Percentiles rank a stretch among this genome's conserved stretches.
Conservation (phyloP, 2,329 filamentous ascomycete genomes). For the Ascocoryne sarcoides region DNA sequence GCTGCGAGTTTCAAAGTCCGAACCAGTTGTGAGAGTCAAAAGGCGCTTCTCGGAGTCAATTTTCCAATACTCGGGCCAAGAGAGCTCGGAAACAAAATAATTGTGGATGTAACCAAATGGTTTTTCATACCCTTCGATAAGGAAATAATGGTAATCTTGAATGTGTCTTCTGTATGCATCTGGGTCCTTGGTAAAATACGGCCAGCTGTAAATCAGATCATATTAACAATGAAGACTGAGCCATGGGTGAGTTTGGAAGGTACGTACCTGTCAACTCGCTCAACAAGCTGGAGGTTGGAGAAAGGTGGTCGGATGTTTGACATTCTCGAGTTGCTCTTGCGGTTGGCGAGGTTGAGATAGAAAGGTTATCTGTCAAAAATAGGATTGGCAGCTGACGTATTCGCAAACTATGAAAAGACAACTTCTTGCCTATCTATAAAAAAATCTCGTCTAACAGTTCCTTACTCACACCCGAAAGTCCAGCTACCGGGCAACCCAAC, state of each 20-base stretch:
- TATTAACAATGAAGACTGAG: not conserved
- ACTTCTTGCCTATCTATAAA: too few relatives aligned
- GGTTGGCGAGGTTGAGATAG: too few relatives aligned
- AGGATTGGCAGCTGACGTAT: too few relatives aligned
- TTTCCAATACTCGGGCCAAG: conserved; percentile 5
- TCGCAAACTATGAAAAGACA: too few relatives aligned
- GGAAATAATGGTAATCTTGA: conserved; percentile 16
- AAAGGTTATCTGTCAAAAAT: too few relatives aligned
- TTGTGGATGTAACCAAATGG: conserved; percentile 14
- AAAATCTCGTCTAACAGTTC: too few relatives aligned
- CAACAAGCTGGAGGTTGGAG: not conserved
- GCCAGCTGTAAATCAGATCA: conserved; percentile 7
- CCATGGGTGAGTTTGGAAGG: not conserved
- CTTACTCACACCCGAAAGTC: too few relatives aligned
- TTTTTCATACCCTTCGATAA: conserved; percentile 9
- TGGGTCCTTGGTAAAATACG: conserved; percentile 12
- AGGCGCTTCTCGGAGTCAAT: conserved; percentile 7
- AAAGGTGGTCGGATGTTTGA: not conserved
- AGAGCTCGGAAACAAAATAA: conserved; percentile 4
- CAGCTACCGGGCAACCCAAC: too few relatives aligned
- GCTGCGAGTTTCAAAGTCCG: conserved; percentile 6
- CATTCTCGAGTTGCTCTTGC: not conserved
- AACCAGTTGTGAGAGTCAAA: conserved; percentile 2
- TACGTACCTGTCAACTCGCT: conserved; percentile 1
- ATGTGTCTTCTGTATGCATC: conserved; percentile 8